Base-by-base conservation (phyloP, 2,329 filamentous ascomycete genomes). In the Laburnicola sp. region DNA sequence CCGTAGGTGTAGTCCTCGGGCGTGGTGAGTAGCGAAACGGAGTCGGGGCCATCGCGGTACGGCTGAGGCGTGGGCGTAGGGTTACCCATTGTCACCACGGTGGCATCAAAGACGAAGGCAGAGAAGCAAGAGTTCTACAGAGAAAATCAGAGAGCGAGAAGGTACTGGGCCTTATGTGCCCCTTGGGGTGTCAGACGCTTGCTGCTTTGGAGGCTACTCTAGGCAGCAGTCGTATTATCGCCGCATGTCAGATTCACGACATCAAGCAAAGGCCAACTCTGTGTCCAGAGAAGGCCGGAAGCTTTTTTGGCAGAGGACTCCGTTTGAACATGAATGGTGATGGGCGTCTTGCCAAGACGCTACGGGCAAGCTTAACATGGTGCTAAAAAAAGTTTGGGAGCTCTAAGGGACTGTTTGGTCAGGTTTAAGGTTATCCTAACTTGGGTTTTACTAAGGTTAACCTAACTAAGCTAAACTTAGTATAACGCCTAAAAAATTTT, bases 21-120 rank as follows among this genome's bases (percentile, higher is more conserved):
- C 6, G 69, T 73, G 9, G 72, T 74, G 48, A 73, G 71, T 4
- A 75, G 64, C 2, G 71, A 74, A 1, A 74, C 62, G 6, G 72
- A 65, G 37, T 75, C 71, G 0, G 66, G 67, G 45, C 74, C 71
- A 54, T 74, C 71, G 36, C 68, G 62, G 45, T 72, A 74, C 35
- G 49, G 52, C 28, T 52, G 50, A 21, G 61, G 39, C 22, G 58
- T 48, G 16, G 43, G 56, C 9, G 59, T 54, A n/a, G 65, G 48
- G 50, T 54, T 63, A 48, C 70, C 70, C 71, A 74, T 73, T 45
- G 40, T 58, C 42, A 53, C 51, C 34, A 36, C 58, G 38, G 43
- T 40, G 38, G n/a, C n/a, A n/a, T n/a, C n/a, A n/a, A n/a, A n/a
- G n/a, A n/a, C 30, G 30, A 11, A 6, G 11, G 11, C 11, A 32